Conservation (phyloP, 495 filamentous ascomycete species). For the Lasiosphaeria ovina region DNA sequence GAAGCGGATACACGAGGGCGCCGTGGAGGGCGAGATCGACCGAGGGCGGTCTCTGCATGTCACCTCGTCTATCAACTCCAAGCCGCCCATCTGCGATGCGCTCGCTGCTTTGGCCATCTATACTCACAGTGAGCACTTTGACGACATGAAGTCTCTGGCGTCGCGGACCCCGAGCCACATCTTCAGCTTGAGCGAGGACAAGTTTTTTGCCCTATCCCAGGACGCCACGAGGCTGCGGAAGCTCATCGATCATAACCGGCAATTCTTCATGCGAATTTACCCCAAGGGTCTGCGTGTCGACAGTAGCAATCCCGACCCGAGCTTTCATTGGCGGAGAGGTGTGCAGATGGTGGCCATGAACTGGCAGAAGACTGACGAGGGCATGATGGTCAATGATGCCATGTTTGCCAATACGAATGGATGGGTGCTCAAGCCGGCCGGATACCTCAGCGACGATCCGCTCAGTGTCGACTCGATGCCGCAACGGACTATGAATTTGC, state of each 20-base stretch:
- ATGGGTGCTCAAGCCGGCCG: conserved; percentile 81
- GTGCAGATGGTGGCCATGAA: conserved; percentile 94
- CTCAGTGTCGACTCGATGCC: conserved; percentile 21
- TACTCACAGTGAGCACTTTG: conserved; percentile 79
- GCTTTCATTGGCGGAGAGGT: conserved; percentile 79
- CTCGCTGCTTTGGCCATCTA: conserved; percentile 79
- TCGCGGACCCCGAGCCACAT: conserved; percentile 73
- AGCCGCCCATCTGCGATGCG: conserved; percentile 60
- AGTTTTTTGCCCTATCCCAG: conserved; percentile 58
- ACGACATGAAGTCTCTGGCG: conserved; percentile 50
- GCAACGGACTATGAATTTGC: conserved; percentile 36
- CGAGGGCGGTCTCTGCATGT: conserved; percentile 25
- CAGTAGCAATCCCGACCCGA: conserved; percentile 84
- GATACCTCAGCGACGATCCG: conserved; percentile 34
- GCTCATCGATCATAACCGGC: conserved; percentile 75
- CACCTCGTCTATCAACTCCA: conserved; percentile 41
- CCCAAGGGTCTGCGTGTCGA: conserved; percentile 74
- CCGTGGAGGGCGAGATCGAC: conserved; percentile 22
- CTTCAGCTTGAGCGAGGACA: conserved; percentile 79
- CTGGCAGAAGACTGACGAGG: conserved; percentile 86
- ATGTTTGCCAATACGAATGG: conserved; percentile 85
- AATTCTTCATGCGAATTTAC: conserved; percentile 86
- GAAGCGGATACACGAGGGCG: conserved; percentile 58
- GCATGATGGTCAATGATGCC: conserved; percentile 91
- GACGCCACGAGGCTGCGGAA: conserved; percentile 47